Evolutionary conservation across 1,139 yeast genomes (phyloP), one percentile per base, ranked within the genome.

Genomic region (Barnettozyma hawaiiensis): DNA sequence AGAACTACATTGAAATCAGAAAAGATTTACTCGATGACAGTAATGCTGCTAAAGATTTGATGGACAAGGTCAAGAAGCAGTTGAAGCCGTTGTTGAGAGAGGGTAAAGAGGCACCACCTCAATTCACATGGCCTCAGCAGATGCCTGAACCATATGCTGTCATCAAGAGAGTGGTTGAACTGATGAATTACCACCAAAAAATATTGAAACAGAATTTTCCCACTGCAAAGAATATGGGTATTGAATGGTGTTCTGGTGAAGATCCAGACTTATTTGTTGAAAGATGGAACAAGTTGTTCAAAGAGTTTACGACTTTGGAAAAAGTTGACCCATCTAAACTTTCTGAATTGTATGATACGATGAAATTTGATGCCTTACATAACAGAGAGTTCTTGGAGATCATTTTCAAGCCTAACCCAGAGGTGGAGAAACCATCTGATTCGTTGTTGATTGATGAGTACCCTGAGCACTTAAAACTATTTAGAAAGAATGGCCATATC

Each of bases 51-150:
- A 94, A 94, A 60, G 97, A 89, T 61, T 70, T 89, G 41, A 92
- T 90, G 97, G 99, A 94, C 60, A 86, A 89, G 59, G 99, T 94
- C 31, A 94, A 94, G 64, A 94, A 92, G 77, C 89, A 90, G 69
- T 72, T 94, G 59, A 94, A 94, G 63, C 97, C 97, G 0, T 70
- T 94, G 58, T 69, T 94, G 42, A 78, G 99, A 63, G 92, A 90
- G 63, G 98, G 98, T 2, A 86, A 90, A 45, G 96, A 89, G 56
- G 97, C 97, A 0, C 98, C 98, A n/a, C 89, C 95, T 1, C 97
- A 92, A 59, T 94, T 94, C 63, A 86, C 98, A 0, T 94, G 99
- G 99, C 98, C 99, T 2, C 87, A 94, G 14, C 87, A 89, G 58
- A 89, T 92, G 85, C 98, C 98, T 0, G 95, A 92, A 60, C 99